A percentile compares a stretch with the other conserved stretches of the same genome.
Evolutionary conservation across 768 basidiomycete species (phyloP).

Genomic region (Boletellus sp.): DNA sequence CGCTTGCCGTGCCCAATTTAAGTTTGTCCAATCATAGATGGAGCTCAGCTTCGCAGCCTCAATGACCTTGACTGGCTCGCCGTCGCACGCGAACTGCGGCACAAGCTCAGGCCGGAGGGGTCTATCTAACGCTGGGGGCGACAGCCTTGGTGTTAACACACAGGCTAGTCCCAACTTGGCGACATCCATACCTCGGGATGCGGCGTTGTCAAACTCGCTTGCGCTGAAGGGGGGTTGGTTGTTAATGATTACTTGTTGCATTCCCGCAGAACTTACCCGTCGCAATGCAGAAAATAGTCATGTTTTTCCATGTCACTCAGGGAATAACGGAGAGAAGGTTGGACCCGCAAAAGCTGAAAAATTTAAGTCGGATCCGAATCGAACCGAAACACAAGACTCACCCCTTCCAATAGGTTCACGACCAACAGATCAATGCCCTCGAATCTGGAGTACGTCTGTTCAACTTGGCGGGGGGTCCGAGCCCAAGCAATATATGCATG

Average conservation of each 20-base stretch:
- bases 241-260: not conserved
- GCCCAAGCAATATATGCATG: constrained; percentile 22
- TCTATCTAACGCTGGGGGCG: constrained; percentile 15
- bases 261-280: constrained; percentile 19
- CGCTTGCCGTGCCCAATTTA: constrained; percentile 5
- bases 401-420: constrained; percentile 32
- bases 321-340: constrained; percentile 13
- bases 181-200: constrained; percentile 18
- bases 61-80: constrained; percentile 4
- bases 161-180: not conserved
- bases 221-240: constrained; percentile 9
- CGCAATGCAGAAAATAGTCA: constrained; percentile 18
- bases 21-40: constrained; percentile 20
- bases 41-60: constrained; percentile 6
- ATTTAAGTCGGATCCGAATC: not conserved
- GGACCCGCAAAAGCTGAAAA: constrained; percentile 18
- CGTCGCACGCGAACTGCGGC: constrained; percentile 5
- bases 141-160: constrained; percentile 5
- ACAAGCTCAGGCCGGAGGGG: constrained; percentile 20
- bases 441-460: constrained; percentile 23
- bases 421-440: constrained; percentile 19
- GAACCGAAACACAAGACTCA: constrained; percentile 1
- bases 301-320: constrained; percentile 22
- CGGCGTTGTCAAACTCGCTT: constrained; percentile 23
- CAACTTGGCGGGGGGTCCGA: not conserved